Conservation (phyloP, 202 grass and related monocot genomes). For the Setaria italica region DNA sequence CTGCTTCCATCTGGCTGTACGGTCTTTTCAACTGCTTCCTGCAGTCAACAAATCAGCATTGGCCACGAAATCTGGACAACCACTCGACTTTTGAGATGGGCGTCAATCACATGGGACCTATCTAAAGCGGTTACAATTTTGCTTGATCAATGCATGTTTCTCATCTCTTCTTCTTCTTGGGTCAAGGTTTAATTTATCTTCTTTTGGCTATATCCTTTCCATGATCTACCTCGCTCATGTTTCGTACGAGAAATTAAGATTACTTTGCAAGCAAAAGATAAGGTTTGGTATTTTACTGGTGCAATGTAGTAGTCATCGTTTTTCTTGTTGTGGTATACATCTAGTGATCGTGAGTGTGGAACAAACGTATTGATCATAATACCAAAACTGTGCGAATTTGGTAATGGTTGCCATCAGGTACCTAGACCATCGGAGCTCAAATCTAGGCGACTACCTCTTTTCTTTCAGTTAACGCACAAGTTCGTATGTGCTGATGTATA, state of each 20-base stretch:
- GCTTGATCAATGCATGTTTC: background rate
- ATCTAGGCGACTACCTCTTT: background rate
- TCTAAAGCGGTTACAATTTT: background rate
- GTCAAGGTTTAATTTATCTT: background rate
- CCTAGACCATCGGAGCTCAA: background rate
- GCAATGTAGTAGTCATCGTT: background rate
- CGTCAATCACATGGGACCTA: background rate
- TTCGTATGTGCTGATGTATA: background rate
- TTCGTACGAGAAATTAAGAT: background rate
- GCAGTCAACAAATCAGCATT: background rate
- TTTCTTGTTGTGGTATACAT: background rate
- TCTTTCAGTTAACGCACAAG: background rate
- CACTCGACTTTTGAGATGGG: background rate
- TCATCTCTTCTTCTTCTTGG: background rate
- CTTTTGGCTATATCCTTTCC: background rate
- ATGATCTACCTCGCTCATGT: background rate
- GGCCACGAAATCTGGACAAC: constrained; percentile 3
- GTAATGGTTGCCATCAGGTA: background rate
- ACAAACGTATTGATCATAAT: background rate
- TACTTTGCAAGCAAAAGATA: background rate
- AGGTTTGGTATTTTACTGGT: background rate
- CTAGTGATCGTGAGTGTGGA: constrained; percentile 7
- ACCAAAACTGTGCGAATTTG: background rate
- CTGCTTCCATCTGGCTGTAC: background rate
- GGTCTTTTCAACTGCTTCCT: constrained; percentile 5